These are phyloP conservation scores for Syncephalastrum contaminatum DNA, from an alignment of 371 early-diverging fungal species.

Conservation along the genomic window DNA sequence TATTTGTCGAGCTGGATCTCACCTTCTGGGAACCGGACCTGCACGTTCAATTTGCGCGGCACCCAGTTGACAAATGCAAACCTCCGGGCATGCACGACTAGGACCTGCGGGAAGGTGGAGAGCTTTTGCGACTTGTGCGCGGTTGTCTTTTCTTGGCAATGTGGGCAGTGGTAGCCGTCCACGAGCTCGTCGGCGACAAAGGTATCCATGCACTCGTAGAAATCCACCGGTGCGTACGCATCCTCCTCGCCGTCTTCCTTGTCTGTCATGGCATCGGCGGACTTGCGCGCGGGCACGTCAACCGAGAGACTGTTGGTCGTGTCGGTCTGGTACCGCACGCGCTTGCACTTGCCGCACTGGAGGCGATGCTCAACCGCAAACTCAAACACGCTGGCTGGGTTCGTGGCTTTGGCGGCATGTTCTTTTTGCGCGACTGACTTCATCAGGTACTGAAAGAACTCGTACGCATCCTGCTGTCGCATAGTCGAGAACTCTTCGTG, in stretches of 20 bases:
- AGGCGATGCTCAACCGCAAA: constrained; percentile 81
- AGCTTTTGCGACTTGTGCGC: constrained; percentile 77
- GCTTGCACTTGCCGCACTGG: constrained; percentile 79
- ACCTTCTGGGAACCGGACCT: constrained; percentile 56
- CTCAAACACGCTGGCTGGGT: constrained; percentile 78
- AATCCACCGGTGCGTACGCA: constrained; percentile 66
- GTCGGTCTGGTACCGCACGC: constrained; percentile 75
- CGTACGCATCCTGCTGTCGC: constrained; percentile 98
- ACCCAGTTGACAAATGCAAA: constrained; percentile 92
- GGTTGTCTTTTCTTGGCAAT: constrained; percentile 66
- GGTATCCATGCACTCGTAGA: constrained; percentile 73
- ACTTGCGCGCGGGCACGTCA: constrained; percentile 67
- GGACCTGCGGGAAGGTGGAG: constrained; percentile 80
- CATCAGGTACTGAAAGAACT: constrained; percentile 83
- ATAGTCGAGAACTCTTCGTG: constrained; percentile 93
- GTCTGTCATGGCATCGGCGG: constrained; percentile 9
- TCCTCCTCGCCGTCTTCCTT: constrained; percentile 21
- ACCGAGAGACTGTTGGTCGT: constrained; percentile 65
- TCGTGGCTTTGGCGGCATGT: constrained; percentile 45
- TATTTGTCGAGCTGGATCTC: constrained; percentile 61
- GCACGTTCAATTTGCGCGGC: constrained; percentile 70
- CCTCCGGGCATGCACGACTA: constrained; percentile 79
- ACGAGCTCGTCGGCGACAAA: constrained; percentile 59
- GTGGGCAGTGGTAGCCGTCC: constrained; percentile 80
- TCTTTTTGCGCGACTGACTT: constrained; percentile 77